phyloP scores from a whole-genome alignment of 176 grass and related monocot genomes.

The Triticum urartu region DNA sequence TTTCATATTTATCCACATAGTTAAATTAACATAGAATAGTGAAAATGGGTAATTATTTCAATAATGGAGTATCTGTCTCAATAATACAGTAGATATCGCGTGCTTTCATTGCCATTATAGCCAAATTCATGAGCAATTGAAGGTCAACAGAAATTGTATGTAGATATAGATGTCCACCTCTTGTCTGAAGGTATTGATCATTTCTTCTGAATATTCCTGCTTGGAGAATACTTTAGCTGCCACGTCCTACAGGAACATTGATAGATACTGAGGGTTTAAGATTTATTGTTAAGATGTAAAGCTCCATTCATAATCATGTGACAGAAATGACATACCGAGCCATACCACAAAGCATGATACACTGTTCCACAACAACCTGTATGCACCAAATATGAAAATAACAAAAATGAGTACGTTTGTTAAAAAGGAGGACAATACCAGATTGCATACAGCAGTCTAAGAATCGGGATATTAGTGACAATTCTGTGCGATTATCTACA shows the following conservation, averaged over 20 bases:
- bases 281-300: background rate
- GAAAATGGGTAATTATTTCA: background rate
- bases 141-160: background rate
- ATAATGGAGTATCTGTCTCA: background rate
- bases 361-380: constrained; percentile 89
- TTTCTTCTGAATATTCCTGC: constrained; percentile 89
- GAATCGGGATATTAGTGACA: background rate
- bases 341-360: constrained; percentile 89
- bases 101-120: background rate
- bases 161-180: constrained; percentile 56
- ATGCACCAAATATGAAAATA: constrained; percentile 24
- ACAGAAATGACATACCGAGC: constrained; percentile 67
- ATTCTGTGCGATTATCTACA: background rate
- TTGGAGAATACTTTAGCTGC: constrained; percentile 91
- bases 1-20: background rate
- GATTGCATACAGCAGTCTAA: background rate
- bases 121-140: background rate
- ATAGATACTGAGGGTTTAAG: background rate
- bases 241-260: constrained; percentile 56
- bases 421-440: background rate
- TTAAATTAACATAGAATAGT: background rate
- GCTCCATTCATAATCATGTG: constrained; percentile 20
- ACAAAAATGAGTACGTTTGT: background rate
- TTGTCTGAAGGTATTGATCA: constrained; percentile 86
- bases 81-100: background rate